Conservation (phyloP, 2,329 filamentous ascomycete genomes). For the Drechmeria coniospora region DNA sequence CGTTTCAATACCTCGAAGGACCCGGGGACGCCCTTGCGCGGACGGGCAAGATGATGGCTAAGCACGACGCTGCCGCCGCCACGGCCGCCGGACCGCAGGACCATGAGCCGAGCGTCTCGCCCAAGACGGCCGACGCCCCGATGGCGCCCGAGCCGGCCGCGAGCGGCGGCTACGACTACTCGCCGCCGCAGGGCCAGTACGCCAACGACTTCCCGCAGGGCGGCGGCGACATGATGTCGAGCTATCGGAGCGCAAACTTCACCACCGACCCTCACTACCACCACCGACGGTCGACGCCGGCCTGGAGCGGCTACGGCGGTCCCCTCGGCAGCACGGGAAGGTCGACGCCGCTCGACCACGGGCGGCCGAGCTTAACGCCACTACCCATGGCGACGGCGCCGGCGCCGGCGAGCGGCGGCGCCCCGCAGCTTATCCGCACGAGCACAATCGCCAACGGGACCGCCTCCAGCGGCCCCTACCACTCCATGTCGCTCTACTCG, state of each 20-base stretch:
- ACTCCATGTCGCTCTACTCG: slow-evolving; percentile 68
- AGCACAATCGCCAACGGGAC: slow-evolving; percentile 32
- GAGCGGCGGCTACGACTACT: slow-evolving; percentile 30
- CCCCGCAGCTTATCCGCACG: slow-evolving; percentile 38
- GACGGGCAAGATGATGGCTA: slow-evolving; percentile 17
- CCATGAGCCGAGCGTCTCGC: slow-evolving; percentile 24
- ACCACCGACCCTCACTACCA: slow-evolving; percentile 32
- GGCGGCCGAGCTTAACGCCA: slow-evolving; percentile 29
- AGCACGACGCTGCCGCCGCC: slow-evolving; percentile 21
- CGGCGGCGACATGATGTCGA: slow-evolving; percentile 37
- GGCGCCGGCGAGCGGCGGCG: slow-evolving; percentile 17
- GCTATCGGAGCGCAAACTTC: slow-evolving; percentile 38
- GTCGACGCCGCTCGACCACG: slow-evolving; percentile 20
- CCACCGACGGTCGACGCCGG: slow-evolving; percentile 17
- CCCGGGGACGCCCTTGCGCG: slow-evolving; percentile 28
- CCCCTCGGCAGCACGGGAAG: slow-evolving; percentile 25
- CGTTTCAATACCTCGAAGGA: slow-evolving; percentile 36
- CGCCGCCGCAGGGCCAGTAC: slow-evolving; percentile 26
- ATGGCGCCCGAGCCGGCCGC: slow-evolving; percentile 22
- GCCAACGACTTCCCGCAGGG: slow-evolving; percentile 22
- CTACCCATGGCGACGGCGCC: slow-evolving; percentile 32
- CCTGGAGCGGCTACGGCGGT: slow-evolving; percentile 28
- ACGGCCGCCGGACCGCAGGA: slow-evolving; percentile 18
- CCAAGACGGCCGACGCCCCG: slow-evolving; percentile 25
- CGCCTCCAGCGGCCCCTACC: slow-evolving; percentile 37